Conservation (phyloP, 1,139 yeast genomes). For the Debaryomyces psychrophilus region DNA sequence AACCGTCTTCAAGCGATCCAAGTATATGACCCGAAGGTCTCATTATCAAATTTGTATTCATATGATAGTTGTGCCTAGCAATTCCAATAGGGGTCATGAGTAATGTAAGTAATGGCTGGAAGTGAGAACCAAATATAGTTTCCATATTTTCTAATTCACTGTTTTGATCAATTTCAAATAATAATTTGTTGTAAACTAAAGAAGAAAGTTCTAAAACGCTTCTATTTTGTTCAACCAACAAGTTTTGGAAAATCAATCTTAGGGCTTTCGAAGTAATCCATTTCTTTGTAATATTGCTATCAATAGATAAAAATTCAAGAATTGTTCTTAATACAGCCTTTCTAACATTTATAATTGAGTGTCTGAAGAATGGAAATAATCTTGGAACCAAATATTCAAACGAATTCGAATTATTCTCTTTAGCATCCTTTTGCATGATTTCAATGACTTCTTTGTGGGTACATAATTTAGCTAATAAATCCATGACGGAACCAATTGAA, state of each 20-base stretch:
- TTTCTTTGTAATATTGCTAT: slow-evolving; percentile 63
- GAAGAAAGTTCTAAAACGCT: slow-evolving; percentile 69
- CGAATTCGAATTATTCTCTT: slow-evolving; percentile 50
- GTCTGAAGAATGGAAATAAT: slow-evolving; percentile 89
- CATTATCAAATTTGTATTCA: slow-evolving; percentile 74
- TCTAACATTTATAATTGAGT: slow-evolving; percentile 90
- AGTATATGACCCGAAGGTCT: slow-evolving; percentile 76
- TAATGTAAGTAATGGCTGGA: slow-evolving; percentile 65
- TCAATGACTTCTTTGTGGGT: slow-evolving; percentile 77
- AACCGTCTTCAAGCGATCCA: slow-evolving; percentile 26
- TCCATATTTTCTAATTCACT: slow-evolving; percentile 44
- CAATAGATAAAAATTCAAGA: slow-evolving; percentile 71
- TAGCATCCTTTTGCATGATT: slow-evolving; percentile 66
- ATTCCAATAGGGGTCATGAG: slow-evolving; percentile 94
- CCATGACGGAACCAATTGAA: slow-evolving; percentile 96
- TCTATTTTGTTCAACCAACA: slow-evolving; percentile 83
- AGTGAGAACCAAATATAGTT: slow-evolving; percentile 53
- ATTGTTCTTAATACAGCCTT: slow-evolving; percentile 85
- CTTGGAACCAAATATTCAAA: slow-evolving; percentile 86
- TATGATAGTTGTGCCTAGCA: slow-evolving; percentile 82
- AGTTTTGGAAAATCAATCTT: slow-evolving; percentile 81
- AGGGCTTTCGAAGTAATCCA: slow-evolving; percentile 81
- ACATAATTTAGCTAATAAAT: slow-evolving; percentile 83
- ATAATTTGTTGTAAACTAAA: slow-evolving; percentile 60
- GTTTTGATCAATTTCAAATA: slow-evolving; percentile 49